phyloP scores from a whole-genome alignment of 495 filamentous ascomycete genomes.

The Aspergillus saccharolyticus region DNA sequence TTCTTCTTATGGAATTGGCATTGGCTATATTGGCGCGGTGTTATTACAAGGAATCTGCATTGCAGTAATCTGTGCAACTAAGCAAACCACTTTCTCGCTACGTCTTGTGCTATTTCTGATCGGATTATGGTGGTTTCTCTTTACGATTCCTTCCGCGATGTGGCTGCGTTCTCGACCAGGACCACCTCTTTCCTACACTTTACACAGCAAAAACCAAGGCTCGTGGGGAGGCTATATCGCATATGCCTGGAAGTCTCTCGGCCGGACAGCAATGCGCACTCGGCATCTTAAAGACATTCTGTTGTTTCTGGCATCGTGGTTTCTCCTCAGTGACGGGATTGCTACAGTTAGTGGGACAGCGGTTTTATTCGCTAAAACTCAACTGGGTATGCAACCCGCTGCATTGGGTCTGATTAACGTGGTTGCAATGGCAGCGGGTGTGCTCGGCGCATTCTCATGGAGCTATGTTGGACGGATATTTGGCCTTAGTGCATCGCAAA shows the following conservation, averaged over 20 bases:
- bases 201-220: conserved; percentile 33
- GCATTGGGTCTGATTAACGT: conserved; percentile 92
- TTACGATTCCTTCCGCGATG: conserved; percentile 82
- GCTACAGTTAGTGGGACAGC: conserved; percentile 94
- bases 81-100: conserved; percentile 71
- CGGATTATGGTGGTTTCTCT: conserved; percentile 91
- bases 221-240: conserved; percentile 60
- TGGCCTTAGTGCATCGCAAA: conserved; percentile 68
- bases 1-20: conserved; percentile 83
- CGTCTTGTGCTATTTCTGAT: conserved; percentile 81
- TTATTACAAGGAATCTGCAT: conserved; percentile 75
- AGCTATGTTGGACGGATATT: conserved; percentile 63
- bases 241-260: conserved; percentile 82
- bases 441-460: conserved; percentile 89
- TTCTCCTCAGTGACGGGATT: conserved; percentile 87
- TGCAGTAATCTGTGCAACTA: conserved; percentile 58
- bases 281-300: conserved; percentile 77
- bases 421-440: conserved; percentile 74
- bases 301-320: conserved; percentile 89
- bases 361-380: conserved; percentile 91
- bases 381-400: conserved; percentile 81
- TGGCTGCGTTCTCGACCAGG: conserved; percentile 92
- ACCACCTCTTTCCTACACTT: conserved; percentile 56
- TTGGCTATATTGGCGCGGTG: conserved; percentile 81
- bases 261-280: conserved; percentile 71